Base-by-base conservation (phyloP, 2,329 filamentous ascomycete genomes). In the Beauveria sp. region DNA sequence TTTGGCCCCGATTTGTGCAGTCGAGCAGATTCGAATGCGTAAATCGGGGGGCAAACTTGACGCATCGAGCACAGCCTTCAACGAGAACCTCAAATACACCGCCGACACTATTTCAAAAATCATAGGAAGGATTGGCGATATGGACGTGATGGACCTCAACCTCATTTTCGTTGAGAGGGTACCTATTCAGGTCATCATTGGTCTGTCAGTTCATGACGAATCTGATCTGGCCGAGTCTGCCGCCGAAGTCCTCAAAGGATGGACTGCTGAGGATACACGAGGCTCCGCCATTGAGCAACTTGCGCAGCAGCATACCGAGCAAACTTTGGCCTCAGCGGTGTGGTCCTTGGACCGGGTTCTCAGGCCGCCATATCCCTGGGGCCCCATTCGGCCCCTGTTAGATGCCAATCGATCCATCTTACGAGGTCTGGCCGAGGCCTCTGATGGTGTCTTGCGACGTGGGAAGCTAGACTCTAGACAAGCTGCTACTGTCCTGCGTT, bases 161-260 rank as follows among this genome's bases (percentile, higher is more conserved):
- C 77, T 82, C 26, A 76, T 97, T 12, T 91, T 90, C 67, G 79
- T 83, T 57, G 85, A 88, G 61, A 81, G 84, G 22, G 77, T 85
- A 47, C 87, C 87, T 7, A 88, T 90, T 63, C 85, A 87, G 65
- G 85, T 90, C 43, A 81, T 96, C 47, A 85, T 96, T 51, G 87
- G 88, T 5, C 82, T 91, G 20, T 84, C 97, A 7, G 86, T 97
- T 61, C 92, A 92, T 48, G 90, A 91, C 18, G 88, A 96, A 66
- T 79, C 89, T 61, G 82, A 86, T 62, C 87, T 94, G 40, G 91
- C 91, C 63, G 88, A 92, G 70, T 88, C 90, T 18, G 87, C 90
- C 1, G 83, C 92, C 7, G 89, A 92, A 66, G 77, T 97, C 30
- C 82, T 97, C 65, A 96, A 96, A 73, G 85, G 85, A 41, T 84